Conservation (phyloP, 2,329 filamentous ascomycete species). For the Sordariomycetes sp. region DNA sequence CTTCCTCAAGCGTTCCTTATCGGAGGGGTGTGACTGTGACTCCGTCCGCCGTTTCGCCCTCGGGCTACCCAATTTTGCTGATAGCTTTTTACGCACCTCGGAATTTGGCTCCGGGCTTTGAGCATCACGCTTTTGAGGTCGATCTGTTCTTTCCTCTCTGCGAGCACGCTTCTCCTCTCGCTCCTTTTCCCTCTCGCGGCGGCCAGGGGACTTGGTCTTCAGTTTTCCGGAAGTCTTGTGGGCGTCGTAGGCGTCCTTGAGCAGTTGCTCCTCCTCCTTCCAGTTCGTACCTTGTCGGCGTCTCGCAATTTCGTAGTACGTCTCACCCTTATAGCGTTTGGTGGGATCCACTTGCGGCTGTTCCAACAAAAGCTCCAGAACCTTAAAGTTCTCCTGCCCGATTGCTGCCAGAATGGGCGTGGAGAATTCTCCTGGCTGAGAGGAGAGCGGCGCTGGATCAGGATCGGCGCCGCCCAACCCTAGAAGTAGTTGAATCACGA, state of each 20-base stretch:
- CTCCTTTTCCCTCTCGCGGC: constrained; percentile 29
- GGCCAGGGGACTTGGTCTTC: constrained; percentile 37
- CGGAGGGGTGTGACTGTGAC: constrained; percentile 30
- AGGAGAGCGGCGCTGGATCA: constrained; percentile 59
- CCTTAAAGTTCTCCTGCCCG: constrained; percentile 76
- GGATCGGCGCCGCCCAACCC: constrained; percentile 57
- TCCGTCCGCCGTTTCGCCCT: constrained; percentile 39
- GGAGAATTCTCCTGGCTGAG: constrained; percentile 59
- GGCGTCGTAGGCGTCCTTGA: constrained; percentile 68
- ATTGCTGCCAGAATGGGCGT: constrained; percentile 94
- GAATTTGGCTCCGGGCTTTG: constrained; percentile 39
- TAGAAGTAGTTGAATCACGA: constrained; percentile 71
- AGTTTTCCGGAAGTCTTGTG: constrained; percentile 45
- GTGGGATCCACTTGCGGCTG: constrained; percentile 78
- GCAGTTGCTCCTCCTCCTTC: constrained; percentile 75
- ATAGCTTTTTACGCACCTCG: constrained; percentile 32
- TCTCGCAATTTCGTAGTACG: constrained; percentile 81
- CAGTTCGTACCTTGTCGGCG: constrained; percentile 78
- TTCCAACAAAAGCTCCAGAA: constrained; percentile 70
- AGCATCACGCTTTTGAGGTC: constrained; percentile 33
- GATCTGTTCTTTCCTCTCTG: constrained; percentile 36
- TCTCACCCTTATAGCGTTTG: constrained; percentile 63
- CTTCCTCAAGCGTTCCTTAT: constrained; percentile 45
- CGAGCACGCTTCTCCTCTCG: constrained; percentile 31
- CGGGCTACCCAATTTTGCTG: constrained; percentile 29